phyloP scores from a whole-genome alignment of 441 rosid species.

The Raphanus hybrid region DNA sequence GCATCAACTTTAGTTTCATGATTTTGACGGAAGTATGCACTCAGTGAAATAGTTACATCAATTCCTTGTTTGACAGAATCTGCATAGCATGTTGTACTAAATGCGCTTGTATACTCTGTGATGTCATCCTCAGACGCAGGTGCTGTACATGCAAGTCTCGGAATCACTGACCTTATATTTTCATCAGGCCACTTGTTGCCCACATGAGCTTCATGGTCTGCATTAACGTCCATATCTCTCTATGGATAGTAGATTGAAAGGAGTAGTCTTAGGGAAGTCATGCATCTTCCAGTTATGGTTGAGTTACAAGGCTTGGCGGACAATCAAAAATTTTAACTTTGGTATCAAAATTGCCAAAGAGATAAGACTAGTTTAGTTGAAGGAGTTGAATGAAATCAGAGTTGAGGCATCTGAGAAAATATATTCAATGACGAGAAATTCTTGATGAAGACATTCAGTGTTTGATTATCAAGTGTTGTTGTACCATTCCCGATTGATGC shows the following conservation, averaged over 20 bases:
- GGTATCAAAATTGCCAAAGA: not conserved
- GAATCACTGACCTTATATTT: constrained; percentile 55
- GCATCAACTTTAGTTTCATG: constrained; percentile 21
- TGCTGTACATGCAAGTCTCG: constrained; percentile 60
- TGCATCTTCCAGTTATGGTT: not conserved
- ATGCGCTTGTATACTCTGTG: constrained; percentile 50
- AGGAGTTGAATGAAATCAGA: not conserved
- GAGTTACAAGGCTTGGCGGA: not conserved
- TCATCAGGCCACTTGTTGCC: constrained; percentile 92
- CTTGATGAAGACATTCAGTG: too few species aligned
- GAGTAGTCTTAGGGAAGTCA: not conserved
- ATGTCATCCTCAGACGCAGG: constrained; percentile 58
- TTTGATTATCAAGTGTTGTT: too few species aligned
- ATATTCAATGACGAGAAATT: too few species aligned
- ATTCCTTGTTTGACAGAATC: constrained; percentile 68
- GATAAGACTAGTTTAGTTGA: not conserved
- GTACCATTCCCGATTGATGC: too few species aligned
- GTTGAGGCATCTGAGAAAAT: not conserved
- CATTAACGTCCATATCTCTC: constrained; percentile 73
- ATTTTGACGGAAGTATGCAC: constrained; percentile 3
- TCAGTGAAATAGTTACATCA: constrained; percentile 48
- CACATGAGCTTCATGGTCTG: constrained; percentile 74
- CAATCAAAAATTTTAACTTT: not conserved
- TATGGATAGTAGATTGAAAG: constrained; percentile 63
- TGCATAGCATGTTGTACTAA: constrained; percentile 70